Base-by-base conservation (phyloP, 139 green algal species). In the Eudorina sp. region DNA sequence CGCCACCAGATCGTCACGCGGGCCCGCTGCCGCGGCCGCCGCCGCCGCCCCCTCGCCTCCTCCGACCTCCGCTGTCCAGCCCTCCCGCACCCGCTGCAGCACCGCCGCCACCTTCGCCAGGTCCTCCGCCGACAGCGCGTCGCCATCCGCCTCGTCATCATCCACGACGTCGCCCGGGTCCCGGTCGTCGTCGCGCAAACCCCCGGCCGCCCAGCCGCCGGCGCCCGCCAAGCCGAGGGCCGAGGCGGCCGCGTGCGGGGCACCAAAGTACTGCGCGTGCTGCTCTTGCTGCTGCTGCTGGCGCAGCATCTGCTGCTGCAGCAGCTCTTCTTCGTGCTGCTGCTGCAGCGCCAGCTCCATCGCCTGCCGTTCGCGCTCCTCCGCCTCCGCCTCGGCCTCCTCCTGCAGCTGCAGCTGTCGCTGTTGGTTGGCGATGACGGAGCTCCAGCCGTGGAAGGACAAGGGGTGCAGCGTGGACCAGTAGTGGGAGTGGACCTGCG, bases 401-500 rank as follows among this genome's bases (percentile, higher is more conserved):
- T 66, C 19, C 18, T 86, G 34, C 38, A 45, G 45, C 51, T 64
- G 21, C 66, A 53, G 13, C 14, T 38, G 46, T 5, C 74, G n/a
- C 82, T 92, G 66, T 53, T 83, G 70, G 51, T 88, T 40, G 18
- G 21, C 40, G 55, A 92, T 80, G 11, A 68, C 84, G 25, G 34
- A 31, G 31, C 75, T 74, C 89, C 89, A 92, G 53, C 89, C 89
- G 76, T 92, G 83, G 43, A 85, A 83, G 34, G 73, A 88, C 8
- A 90, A 68, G 19, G 84, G 84, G 64, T 83, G 53, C 34, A 92
- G 60, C 31, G 43, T 27, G 9, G 21, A 34, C 84, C 78, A 92
- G 48, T 53, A 88, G 46, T 83, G 58, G 5, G 76, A 80, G 31
- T 92, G 89, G 8, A 92, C 36, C 89, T 92, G 89, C 23, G n/a